These are phyloP conservation scores for Salix exigua DNA, from an alignment of 345 rosid species.

Conservation along the genomic window DNA sequence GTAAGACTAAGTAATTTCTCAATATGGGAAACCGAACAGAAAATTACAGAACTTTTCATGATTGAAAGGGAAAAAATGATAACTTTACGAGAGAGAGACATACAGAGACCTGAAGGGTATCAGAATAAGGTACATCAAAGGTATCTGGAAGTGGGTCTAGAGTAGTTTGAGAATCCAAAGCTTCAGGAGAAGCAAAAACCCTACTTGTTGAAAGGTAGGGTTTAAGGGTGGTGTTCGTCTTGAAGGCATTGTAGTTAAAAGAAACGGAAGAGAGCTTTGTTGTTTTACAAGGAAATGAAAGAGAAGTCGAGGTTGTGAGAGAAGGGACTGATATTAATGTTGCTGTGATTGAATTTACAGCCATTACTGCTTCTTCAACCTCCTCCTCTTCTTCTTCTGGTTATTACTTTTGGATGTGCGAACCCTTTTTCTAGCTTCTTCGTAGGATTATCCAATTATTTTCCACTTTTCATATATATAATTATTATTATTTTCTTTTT, in stretches of 20 bases:
- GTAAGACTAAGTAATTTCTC: neutral
- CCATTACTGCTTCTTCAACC: constrained; percentile 38
- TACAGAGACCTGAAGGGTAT: constrained; percentile 38
- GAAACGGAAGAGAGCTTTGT: constrained; percentile 37
- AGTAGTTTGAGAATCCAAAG: constrained; percentile 37
- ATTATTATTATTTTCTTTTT: neutral
- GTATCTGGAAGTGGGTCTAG: constrained; percentile 15
- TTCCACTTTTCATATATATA: neutral
- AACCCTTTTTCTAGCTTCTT: neutral
- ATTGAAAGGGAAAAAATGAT: neutral
- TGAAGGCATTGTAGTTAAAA: constrained; percentile 18
- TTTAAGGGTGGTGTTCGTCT: constrained; percentile 19
- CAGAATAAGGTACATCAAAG: constrained; percentile 42
- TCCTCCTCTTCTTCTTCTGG: constrained; percentile 5
- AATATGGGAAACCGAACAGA: neutral
- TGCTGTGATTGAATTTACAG: constrained; percentile 48
- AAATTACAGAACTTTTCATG: neutral
- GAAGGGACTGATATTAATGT: constrained; percentile 46
- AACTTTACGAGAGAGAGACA: neutral
- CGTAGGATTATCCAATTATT: constrained; percentile 18
- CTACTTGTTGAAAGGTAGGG: constrained; percentile 36
- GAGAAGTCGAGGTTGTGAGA: constrained; percentile 32
- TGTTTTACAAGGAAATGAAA: constrained; percentile 28
- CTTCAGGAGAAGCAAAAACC: constrained; percentile 63
- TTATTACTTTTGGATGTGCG: neutral